A percentile compares a stretch with the other conserved stretches of the same genome.
Conservation (phyloP, 2,329 filamentous ascomycete genomes). For the Falciphora oryzae region DNA sequence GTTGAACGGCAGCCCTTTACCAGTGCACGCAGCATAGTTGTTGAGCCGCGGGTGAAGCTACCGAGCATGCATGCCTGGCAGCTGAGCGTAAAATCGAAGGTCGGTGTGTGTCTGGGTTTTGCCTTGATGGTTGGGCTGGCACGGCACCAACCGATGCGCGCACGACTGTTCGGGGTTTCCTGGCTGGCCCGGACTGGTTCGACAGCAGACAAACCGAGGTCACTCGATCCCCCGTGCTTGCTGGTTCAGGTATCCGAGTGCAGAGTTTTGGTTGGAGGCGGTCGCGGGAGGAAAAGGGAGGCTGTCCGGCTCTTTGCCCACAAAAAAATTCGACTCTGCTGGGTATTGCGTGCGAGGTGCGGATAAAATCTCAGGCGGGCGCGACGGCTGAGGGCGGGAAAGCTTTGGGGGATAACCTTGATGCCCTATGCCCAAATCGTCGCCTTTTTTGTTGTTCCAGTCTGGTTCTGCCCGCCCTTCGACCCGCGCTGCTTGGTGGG, state of each 20-base stretch:
- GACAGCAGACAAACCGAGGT: not conserved
- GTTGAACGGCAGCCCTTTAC: constrained; percentile 9
- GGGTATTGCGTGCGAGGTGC: not conserved
- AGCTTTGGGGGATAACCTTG: constrained; percentile 1
- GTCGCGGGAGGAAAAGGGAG: not conserved
- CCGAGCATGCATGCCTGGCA: constrained; percentile 4
- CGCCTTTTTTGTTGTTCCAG: not conserved
- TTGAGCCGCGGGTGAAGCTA: constrained; percentile 2
- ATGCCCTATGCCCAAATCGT: constrained; percentile 1
- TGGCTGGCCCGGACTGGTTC: not conserved
- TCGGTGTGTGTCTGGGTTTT: not conserved
- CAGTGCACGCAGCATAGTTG: constrained; percentile 8
- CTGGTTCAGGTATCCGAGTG: not conserved
- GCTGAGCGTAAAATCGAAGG: not conserved
- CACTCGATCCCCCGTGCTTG: not conserved
- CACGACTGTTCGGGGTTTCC: too few species aligned
- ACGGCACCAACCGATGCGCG: not conserved
- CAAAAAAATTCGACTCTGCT: not conserved
- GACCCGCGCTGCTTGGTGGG: not conserved
- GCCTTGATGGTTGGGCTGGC: not conserved
- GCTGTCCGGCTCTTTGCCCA: not conserved
- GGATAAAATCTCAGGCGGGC: not conserved
- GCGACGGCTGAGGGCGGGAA: not conserved
- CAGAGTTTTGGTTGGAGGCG: not conserved
- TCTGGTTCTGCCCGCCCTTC: not conserved